A percentile compares a stretch with the other conserved stretches of the same genome.
Conservation (phyloP, 352 stramenopile species). For the Phytopythium helicoides region DNA sequence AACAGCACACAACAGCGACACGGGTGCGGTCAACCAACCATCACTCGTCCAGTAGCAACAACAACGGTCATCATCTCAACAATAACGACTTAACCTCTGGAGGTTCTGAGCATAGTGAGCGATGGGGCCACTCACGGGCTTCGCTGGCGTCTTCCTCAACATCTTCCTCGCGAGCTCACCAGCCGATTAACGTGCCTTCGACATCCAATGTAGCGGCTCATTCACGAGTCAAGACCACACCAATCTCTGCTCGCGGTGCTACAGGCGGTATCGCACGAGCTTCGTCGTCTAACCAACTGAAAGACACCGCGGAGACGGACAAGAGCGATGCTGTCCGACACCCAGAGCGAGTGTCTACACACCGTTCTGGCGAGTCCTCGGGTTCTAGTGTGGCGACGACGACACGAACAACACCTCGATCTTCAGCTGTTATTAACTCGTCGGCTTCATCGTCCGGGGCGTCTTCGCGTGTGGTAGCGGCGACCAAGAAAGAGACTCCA, state of each 20-base stretch:
- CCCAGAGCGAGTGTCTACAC: conserved; percentile 17
- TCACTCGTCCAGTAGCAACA: conserved; percentile 33
- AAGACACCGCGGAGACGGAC: conserved; percentile 18
- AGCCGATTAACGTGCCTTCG: conserved; percentile 29
- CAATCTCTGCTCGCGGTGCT: conserved; percentile 14
- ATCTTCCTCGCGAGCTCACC: conserved; percentile 31
- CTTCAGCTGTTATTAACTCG: conserved; percentile 11
- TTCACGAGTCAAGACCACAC: conserved; percentile 20
- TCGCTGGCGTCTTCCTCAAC: conserved; percentile 12
- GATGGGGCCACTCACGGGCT: conserved; percentile 46
- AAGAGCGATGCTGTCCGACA: conserved; percentile 28
- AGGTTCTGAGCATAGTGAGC: conserved; percentile 28
- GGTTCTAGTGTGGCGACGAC: conserved; percentile 5
- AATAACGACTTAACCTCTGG: conserved; percentile 17
- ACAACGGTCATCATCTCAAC: conserved; percentile 16
- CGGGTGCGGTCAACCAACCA: conserved; percentile 23
- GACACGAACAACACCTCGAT: conserved; percentile 10
- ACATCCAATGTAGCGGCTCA: conserved; percentile 26
- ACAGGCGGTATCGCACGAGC: conserved; percentile 6
- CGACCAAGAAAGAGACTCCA: conserved; percentile 34
- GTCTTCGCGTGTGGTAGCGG: neutral
- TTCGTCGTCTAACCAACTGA: conserved; percentile 20
- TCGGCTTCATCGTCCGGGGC: conserved; percentile 14
- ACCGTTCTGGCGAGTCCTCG: conserved; percentile 15
- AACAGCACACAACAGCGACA: conserved; percentile 19